Conservation (phyloP, 768 basidiomycete species). For the Sarcomyxa edulis region DNA sequence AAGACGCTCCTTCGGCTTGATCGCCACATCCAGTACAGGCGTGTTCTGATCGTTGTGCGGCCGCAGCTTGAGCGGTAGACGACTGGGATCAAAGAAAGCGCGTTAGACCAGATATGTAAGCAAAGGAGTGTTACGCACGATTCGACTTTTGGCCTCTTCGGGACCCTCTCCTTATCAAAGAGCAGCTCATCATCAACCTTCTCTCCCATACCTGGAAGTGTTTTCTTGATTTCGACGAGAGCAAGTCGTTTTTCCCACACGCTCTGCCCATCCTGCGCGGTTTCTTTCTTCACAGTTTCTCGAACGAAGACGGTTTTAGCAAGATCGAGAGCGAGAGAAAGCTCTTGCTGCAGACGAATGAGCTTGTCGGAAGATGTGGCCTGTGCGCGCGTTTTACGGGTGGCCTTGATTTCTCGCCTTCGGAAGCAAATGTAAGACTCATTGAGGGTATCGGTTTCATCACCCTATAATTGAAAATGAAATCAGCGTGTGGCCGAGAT, state of each 20-base stretch:
- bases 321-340: slow-evolving; percentile 67
- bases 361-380: slow-evolving; percentile 87
- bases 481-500: no score
- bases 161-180: slow-evolving; percentile 63
- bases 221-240: slow-evolving; percentile 76
- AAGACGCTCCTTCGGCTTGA: slow-evolving; percentile 65
- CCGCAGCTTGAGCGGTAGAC: slow-evolving; percentile 50
- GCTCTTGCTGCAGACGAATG: slow-evolving; percentile 71
- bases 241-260: slow-evolving; percentile 79
- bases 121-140: slow-evolving; percentile 17
- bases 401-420: slow-evolving; percentile 87
- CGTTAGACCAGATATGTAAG: slow-evolving; percentile 1
- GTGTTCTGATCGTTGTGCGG: slow-evolving; percentile 37
- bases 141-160: slow-evolving; percentile 48
- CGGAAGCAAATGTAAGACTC: slow-evolving; percentile 98
- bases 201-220: slow-evolving; percentile 53
- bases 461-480: slow-evolving; percentile 67
- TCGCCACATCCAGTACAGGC: slow-evolving; percentile 40
- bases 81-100: slow-evolving; percentile 23
- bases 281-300: slow-evolving; percentile 71
- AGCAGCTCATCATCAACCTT: slow-evolving; percentile 70
- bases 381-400: slow-evolving; percentile 93
- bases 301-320: slow-evolving; percentile 64
- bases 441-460: slow-evolving; percentile 84
- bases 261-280: slow-evolving; percentile 47